Conservation (phyloP, 805 yeast genomes). For the Zygosaccharomyces gambellarensis region DNA sequence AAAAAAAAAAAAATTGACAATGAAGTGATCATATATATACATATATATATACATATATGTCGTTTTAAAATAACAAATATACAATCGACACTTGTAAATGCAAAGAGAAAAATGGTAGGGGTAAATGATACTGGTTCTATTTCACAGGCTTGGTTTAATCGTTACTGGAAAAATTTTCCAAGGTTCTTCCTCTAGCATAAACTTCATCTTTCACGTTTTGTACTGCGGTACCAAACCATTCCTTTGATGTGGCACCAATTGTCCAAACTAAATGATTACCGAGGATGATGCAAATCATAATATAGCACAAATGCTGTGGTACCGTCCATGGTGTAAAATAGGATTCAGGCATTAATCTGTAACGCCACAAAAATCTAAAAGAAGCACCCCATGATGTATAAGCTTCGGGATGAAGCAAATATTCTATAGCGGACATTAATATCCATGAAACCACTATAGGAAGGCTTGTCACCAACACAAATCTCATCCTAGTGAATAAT, state of each 20-base stretch:
- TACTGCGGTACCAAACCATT: constrained; percentile 25
- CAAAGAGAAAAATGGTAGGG: neutral
- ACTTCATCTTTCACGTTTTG: constrained; percentile 52
- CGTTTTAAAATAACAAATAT: neutral
- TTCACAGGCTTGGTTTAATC: neutral
- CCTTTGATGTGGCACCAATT: constrained; percentile 4
- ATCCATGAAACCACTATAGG: constrained; percentile 18
- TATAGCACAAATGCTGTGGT: constrained; percentile 17
- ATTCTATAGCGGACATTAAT: constrained; percentile 17
- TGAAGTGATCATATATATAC: constrained; percentile 2
- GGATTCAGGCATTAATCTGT: constrained; percentile 12
- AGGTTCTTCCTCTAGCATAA: constrained; percentile 53
- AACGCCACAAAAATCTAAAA: constrained; percentile 13
- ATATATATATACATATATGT: neutral
- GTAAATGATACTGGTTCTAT: neutral
- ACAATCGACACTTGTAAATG: constrained; percentile 1
- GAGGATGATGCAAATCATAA: constrained; percentile 10
- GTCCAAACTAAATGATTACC: constrained; percentile 6
- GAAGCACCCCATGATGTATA: constrained; percentile 19
- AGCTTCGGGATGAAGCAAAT: constrained; percentile 8
- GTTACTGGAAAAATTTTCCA: constrained; percentile 37
- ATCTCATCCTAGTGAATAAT: constrained; percentile 7
- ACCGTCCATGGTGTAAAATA: constrained; percentile 18
- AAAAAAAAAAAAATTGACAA: neutral
- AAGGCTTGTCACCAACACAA: constrained; percentile 11